Base-by-base conservation (phyloP, 257 asterid genomes). In the Salvia hispanica region DNA sequence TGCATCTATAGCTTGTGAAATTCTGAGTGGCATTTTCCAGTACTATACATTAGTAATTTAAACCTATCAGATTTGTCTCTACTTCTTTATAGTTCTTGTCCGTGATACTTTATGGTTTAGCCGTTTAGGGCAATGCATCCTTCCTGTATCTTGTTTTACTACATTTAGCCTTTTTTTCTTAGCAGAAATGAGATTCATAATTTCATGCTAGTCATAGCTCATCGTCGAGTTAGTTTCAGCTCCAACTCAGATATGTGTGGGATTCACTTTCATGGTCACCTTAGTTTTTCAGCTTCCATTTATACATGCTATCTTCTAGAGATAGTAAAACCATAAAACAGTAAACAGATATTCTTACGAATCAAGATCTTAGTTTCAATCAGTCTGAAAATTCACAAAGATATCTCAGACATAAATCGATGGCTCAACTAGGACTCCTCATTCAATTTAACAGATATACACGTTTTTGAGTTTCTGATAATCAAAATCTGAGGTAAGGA, bases 1-100 rank as follows among this genome's bases (percentile, higher is more conserved):
- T 64, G 39, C 53, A 57, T 31, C 7, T 40, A 52, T 47, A 51
- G 31, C 9, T 63, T 63, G 57, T 46, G 45, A 12, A 47, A 48
- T 54, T 54, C 6, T 25, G 7, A 16, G 57, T 51, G 57, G 34
- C 4, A 39, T 39, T 39, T 34, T 34, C 46, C 50, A 10, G 37
- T 39, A 40, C 5, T 57, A 15, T 44, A 28, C 16, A 62, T 18
- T 39, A 21, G 40, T 21, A 42, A 21, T 9, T 6, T 14, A 18
- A 16, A 15, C 44, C 1, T 67, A 13, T 48, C 5, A 47, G 14
- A 3, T 18, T 7, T 25, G 46, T 46, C 25, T 45, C 57, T 5
- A 33, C 7, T 61, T 50, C 9, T 70, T 7, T 52, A 9, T 25
- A 18, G 9, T 16, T 58, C 39, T 67, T 48, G 31, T 50, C 47